Evolutionary conservation across 495 filamentous ascomycete genomes (phyloP), one percentile per base, ranked within the genome.

Genomic region (Tirmania nivea): DNA sequence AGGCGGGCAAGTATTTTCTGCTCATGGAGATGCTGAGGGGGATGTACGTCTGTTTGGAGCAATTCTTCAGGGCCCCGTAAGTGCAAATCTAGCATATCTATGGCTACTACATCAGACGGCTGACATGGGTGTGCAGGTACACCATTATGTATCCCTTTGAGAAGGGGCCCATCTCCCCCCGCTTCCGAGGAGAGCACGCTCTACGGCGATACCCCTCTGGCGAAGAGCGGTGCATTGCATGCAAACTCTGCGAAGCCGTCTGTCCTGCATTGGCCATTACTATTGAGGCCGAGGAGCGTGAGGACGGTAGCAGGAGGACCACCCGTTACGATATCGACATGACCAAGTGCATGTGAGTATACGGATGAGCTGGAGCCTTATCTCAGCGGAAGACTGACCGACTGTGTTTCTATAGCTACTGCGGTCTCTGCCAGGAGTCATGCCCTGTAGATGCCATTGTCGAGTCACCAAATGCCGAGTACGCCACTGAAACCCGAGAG

Each of bases 321-420:
- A 94, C 89, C 51, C 78, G 88, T 65, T 97, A 97, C 70, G 90
- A 97, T 71, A 94, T 97, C 67, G 90, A 97, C 74, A 97, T 97
- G 90, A 96, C 90, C 65, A 97, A 97, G 74, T 97, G 90, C 70
- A 97, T 97, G 39, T 45, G 17, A 45, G 39, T 45, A 17, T 45
- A 14, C 5, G 25, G 25, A 25, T 25, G 25, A 5, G 25, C 5
- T 25, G 5, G 5, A 25, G 5, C 5, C 25, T 25, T 25, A 1
- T 2, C 1, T 25, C 25, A 5, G 25, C 25, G 25, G 25, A 25
- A 25, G 25, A 25, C 25, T 25, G 25, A 25, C 25, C 25, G 25
- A 25, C 25, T 25, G 25, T 25, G 25, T 25, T 25, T 25, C 5
- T 2, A 12, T 2, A 45, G 39, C 67, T 97, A 96, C 76, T 97